Base-by-base conservation (phyloP, 805 yeast species). In the Kuraishia piskuri region DNA sequence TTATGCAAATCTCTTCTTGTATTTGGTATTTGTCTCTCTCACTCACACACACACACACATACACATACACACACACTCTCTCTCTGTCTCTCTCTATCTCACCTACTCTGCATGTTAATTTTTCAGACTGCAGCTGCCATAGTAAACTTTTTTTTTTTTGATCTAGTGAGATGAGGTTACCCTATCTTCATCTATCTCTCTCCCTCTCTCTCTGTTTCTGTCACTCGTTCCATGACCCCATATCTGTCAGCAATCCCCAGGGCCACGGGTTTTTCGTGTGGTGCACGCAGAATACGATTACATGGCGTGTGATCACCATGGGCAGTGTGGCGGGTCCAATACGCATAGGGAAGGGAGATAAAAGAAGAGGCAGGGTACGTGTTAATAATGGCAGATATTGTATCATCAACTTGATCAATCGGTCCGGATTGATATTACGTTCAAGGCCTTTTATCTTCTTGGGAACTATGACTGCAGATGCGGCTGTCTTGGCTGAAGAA, bases 401-500 rank as follows among this genome's bases (percentile, higher is more conserved):
- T 31, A 12, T 31, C 40, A 31, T 3, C 40, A 31, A 31, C 40
- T 31, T 31, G 4, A 31, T 31, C 40, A 31, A 31, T 31, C 40
- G 40, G 40, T 31, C 40, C 7, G 40, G 40, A 31, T 31, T 31
- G 40, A 31, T 31, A 31, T 31, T 31, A 31, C 40, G 40, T 31
- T 31, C 40, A 31, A 31, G 40, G 40, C 40, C 40, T 31, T 31
- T 12, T 31, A 12, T 31, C 40, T 31, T 31, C 40, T 31, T 31
- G 40, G 40, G 40, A 47, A 25, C 31, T n/a, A 49, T 49, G 51
- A 22, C 46, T 17, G 51, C 51, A 17, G 51, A 49, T 19, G 51
- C 21, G 40, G 26, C 45, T n/a, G 22, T 12, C 51, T 19, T 20
- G 19, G 56, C 61, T 25, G 56, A 60, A 25, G 62, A 56, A 22